Evolutionary conservation across 768 basidiomycete genomes (phyloP), one percentile per base, ranked within the genome.

Genomic region (Pleurotus cornucopiae): DNA sequence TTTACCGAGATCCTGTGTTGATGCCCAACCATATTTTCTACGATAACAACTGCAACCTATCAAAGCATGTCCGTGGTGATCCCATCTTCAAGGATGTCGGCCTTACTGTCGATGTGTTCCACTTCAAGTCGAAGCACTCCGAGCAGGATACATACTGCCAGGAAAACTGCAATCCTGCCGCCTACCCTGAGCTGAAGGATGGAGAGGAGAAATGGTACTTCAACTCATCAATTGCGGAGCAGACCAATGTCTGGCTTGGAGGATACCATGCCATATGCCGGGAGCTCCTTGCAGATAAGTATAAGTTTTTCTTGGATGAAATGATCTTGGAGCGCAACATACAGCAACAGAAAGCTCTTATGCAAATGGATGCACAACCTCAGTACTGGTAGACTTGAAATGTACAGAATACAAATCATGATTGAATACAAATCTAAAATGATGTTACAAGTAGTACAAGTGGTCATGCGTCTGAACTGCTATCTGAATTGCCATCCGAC

Each of bases 251-350:
- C 0, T 74, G 73, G 73, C 46, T 71, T 2, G 68, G 72, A 0
- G 70, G 69, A 59, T 75, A 60, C 54, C 65, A 67, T 6, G 20
- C 66, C 0, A 71, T 72, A 1, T 56, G 63, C 3, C 60, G 67
- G 0, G 72, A 73, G 51, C 73, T 75, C 72, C 5, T 41, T 0
- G 58, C 54, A 0, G 52, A 59, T 5, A 34, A 63, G 16, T 73
- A 67, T 53, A 61, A 70, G 12, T 75, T 73, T 54, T 71, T 73
- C 25, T 58, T 75, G 1, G 72, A 74, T 57, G 69, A 73, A 46
- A 70, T 74, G 68, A 70, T 75, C 51, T 7, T 53, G 51, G 25
- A 26, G 25, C 25, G 25, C 25, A 26, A 26, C 25, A 26, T 26
- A 26, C 25, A 26, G 25, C 25, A 6, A 3, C 25, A 6, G 25